phyloP scores from a whole-genome alignment of 176 grass and related monocot genomes.

The Musa acuminata region DNA sequence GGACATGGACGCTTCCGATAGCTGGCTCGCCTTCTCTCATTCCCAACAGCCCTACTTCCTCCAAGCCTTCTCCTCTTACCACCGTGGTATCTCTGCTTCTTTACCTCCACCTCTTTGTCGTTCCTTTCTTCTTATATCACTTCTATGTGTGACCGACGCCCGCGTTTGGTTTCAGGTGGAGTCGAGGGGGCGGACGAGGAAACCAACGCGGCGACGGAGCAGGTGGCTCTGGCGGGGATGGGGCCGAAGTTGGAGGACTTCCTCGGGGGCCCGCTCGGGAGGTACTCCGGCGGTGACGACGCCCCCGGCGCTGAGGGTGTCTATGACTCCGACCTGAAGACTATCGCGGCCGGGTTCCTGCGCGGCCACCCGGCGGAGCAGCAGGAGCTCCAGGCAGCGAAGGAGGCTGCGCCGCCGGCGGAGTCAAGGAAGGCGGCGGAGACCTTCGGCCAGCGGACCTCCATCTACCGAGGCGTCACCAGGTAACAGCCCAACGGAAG shows the following conservation, averaged over 20 bases:
- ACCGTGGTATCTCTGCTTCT: constrained; percentile 5
- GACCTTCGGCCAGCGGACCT: constrained; percentile 86
- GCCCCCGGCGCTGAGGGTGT: constrained; percentile 11
- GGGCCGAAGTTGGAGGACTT: constrained; percentile 67
- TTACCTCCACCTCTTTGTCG: neutral
- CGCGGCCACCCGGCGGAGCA: neutral
- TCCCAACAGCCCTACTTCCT: constrained; percentile 4
- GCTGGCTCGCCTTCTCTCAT: constrained; percentile 84
- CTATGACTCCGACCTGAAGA: constrained; percentile 69
- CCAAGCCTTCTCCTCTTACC: constrained; percentile 31
- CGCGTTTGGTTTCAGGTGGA: neutral
- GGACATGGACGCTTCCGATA: constrained; percentile 71
- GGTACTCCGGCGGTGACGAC: neutral
- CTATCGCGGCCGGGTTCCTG: constrained; percentile 3
- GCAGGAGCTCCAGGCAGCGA: constrained; percentile 9
- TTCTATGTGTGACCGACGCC: neutral
- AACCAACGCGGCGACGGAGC: constrained; percentile 42
- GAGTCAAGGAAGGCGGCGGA: constrained; percentile 54
- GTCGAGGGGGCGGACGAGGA: constrained; percentile 49
- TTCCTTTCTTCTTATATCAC: neutral
- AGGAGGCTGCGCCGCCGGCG: constrained; percentile 1
- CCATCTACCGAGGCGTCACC: constrained; percentile 93
- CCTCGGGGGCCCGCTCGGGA: constrained; percentile 16
- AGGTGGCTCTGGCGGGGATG: constrained; percentile 42
- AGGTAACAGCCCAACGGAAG: constrained; percentile 26